Conservation (phyloP, 306 rosid genomes). For the Hippophae rhamnoides region DNA sequence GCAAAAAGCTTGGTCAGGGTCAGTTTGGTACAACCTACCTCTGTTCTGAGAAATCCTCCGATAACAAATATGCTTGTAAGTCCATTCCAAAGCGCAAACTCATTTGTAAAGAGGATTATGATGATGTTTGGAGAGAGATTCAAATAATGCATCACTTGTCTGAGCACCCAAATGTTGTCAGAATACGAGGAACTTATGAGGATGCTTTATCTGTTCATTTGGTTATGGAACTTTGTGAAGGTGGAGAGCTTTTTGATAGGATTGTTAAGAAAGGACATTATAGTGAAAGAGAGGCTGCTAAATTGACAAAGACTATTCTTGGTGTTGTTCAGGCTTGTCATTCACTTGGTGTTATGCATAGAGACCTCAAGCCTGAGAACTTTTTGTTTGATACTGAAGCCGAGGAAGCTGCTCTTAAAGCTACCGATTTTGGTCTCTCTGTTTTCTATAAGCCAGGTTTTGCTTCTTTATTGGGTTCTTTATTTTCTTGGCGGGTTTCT, state of each 20-base stretch:
- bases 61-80: conserved; percentile 29
- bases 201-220: conserved; percentile 25
- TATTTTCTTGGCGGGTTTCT: not conserved
- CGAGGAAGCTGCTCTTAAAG: conserved; percentile 38
- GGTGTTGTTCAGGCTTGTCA: conserved; percentile 35
- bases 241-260: conserved; percentile 43
- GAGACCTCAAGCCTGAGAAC: conserved; percentile 45
- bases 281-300: conserved; percentile 39
- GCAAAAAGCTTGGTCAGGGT: conserved; percentile 34
- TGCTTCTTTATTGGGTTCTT: not conserved
- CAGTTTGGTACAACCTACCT: conserved; percentile 43
- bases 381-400: conserved; percentile 26
- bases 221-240: conserved; percentile 41
- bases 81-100: conserved; percentile 46
- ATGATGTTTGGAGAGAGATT: conserved; percentile 42
- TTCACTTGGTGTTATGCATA: conserved; percentile 40
- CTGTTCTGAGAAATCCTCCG: conserved; percentile 24
- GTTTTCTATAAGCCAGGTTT: conserved; percentile 40
- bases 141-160: conserved; percentile 50
- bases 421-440: conserved; percentile 45
- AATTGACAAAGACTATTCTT: conserved; percentile 29
- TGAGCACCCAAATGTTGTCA: conserved; percentile 32
- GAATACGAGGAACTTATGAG: conserved; percentile 35
- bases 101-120: conserved; percentile 31
- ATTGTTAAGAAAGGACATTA: conserved; percentile 35